Base-by-base conservation (phyloP, 129 eudicot species). In the Sambucus nigra region DNA sequence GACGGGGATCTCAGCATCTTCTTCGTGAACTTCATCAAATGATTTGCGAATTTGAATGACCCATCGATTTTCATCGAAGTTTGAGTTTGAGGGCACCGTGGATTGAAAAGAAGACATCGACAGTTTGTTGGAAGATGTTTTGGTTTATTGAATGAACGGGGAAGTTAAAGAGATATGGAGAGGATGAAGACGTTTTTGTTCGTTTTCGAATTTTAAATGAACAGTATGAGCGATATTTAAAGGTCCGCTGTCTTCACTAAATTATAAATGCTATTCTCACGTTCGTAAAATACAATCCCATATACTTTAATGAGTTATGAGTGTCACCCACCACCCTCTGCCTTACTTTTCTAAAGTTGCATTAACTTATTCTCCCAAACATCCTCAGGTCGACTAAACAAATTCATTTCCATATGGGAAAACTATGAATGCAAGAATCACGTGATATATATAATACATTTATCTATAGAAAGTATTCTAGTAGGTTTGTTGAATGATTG, bases 11-110 rank as follows among this genome's bases (percentile, higher is more conserved):
- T 72, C 62, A 0, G 29, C 4, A 8, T 63, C 53, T 31, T 76
- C 80, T 50, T 76, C 72, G 1, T 16, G 39, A 4, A 73, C 76
- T 23, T 73, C 64, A 2, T 69, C 73, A 4, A 69, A 70, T 9
- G 54, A 20, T 28, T 32, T 35, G 56, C 72, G 72, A 46, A 73
- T 69, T 20, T 69, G 75, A 26, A 41, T 41, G 15, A 73, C 54
- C 79, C 79, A 73, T 32, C 55, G 55, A 39, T 62, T 47, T 47
- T 73, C 70, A 11, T 73, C 74, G 15, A 73, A 64, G 19, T 19
- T 19, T 0, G 59, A 56, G 60, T 29, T 39, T 64, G 73, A 31
- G 7, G 23, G 14, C 48, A 49, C 49, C 5, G 67, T 32, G 26
- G 56, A 16, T 20, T 20, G 32, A 3, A 29, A 29, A 1, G 47